Evolutionary conservation across 1,284 basidiomycete genomes (phyloP), one percentile per base, ranked within the genome.

Genomic region (Fomitopsis betulina): DNA sequence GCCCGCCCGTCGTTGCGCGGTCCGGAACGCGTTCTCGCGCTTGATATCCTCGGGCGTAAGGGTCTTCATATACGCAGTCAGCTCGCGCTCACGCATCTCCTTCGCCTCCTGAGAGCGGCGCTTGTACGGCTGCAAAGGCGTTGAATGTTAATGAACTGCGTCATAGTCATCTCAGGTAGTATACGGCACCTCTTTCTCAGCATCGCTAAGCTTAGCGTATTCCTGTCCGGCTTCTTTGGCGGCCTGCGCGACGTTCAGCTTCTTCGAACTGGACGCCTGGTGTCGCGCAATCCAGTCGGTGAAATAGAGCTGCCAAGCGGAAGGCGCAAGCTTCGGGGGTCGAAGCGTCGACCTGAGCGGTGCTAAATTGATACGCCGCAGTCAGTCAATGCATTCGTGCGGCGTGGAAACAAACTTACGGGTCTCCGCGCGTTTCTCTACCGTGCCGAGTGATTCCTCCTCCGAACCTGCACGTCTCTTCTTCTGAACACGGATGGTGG

Each of bases 231-330:
- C 95, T 70, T 96, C 94, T 74, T 96, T 96, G 64, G 95, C 94
- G 40, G 94, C 93, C 72, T 96, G 93, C 8, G 95, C 94, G 59
- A 98, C 94, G 72, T 98, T 97, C 53, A 98, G 84, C 75, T 96
- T 95, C 63, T 89, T 80, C 50, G 81, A 83, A 62, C 83, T 87
- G 42, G 82, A 81, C 63, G 85, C 85, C 76, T 95, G 94, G 72
- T 94, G 93, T 68, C 87, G 85, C 73, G 91, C 88, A 65, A 98
- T 93, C 86, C 94, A 95, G 72, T 97, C 94, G 39, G 93, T 94
- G 74, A 98, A 97, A 77, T 94, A 98, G 55, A 98, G 83, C 75
- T 98, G 95, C 95, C 95, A 98, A 45, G 94, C 93, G 5, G 93
- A 96, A 5, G 93, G 94, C 13, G 95, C 93, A 68, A 96, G 84